Evolutionary conservation across 768 basidiomycete species (phyloP).

Genomic region (Lanmaoa pseudosensibilis): DNA sequence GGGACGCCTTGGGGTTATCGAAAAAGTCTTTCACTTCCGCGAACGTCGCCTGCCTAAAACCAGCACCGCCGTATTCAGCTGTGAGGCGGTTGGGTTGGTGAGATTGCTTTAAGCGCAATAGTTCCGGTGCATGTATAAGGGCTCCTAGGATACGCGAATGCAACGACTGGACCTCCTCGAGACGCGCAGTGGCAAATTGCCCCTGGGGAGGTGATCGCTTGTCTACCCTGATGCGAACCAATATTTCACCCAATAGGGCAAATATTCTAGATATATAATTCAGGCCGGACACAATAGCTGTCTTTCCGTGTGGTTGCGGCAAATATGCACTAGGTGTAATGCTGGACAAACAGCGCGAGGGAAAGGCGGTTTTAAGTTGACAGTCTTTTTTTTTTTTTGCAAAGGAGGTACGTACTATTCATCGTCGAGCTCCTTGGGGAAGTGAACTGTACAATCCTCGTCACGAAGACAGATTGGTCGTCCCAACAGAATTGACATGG

Average conservation of each 20-base stretch:
- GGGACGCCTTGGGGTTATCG: constrained; percentile 84
- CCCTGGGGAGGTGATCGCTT: constrained; percentile 84
- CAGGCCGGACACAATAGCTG: constrained; percentile 80
- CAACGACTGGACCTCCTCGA: constrained; percentile 82
- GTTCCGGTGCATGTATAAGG: constrained; percentile 74
- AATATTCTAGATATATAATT: constrained; percentile 88
- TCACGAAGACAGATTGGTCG: constrained; percentile 84
- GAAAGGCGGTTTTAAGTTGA: constrained; percentile 26
- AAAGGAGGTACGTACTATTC: constrained; percentile 66
- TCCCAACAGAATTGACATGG: constrained; percentile 81
- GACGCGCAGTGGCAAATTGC: constrained; percentile 77
- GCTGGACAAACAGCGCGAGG: constrained; percentile 38
- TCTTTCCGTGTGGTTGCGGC: constrained; percentile 85
- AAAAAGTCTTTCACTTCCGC: constrained; percentile 90
- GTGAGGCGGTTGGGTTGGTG: constrained; percentile 50
- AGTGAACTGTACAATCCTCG: constrained; percentile 88
- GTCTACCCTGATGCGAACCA: constrained; percentile 84
- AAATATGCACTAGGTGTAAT: constrained; percentile 84
- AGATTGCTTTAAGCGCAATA: constrained; percentile 64
- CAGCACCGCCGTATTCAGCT: constrained; percentile 64
- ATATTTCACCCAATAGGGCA: constrained; percentile 80
- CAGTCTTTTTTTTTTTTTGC: constrained; percentile 29
- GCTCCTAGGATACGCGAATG: constrained; percentile 75
- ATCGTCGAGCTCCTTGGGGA: constrained; percentile 86
- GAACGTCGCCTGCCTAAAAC: constrained; percentile 80